phyloP scores from a whole-genome alignment of 2,329 filamentous ascomycete species.

The Pseudogymnoascus sp. region DNA sequence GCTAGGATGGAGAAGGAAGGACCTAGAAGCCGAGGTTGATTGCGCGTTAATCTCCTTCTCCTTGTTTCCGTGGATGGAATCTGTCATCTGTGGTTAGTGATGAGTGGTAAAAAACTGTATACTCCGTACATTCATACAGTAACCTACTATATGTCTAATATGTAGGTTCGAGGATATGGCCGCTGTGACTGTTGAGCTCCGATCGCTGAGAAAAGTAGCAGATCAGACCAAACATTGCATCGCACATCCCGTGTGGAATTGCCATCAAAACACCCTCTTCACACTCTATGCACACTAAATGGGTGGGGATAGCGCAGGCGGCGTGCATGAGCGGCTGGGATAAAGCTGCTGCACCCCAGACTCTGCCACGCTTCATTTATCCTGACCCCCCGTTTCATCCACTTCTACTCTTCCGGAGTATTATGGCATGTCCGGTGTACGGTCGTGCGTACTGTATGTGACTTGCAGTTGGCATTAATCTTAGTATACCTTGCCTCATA shows the following conservation, averaged over 20 bases:
- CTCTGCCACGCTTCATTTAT: slow-evolving; percentile 3
- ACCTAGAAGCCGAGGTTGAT: neutral
- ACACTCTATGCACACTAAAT: neutral
- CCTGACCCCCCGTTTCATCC: neutral
- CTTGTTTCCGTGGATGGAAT: neutral
- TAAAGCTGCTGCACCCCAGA: slow-evolving; percentile 1
- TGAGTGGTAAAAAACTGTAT: neutral
- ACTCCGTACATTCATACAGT: neutral
- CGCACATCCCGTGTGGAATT: neutral
- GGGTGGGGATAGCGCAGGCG: neutral
- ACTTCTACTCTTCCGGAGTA: neutral
- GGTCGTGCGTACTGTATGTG: neutral
- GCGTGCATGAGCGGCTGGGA: neutral
- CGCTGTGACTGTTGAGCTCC: neutral
- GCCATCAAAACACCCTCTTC: neutral
- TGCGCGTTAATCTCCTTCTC: neutral
- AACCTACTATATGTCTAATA: neutral
- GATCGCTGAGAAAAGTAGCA: neutral
- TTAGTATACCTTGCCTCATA: neutral
- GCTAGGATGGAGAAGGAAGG: neutral
- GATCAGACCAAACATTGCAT: neutral
- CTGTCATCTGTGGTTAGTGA: neutral
- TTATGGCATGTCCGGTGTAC: neutral
- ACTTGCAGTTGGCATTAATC: no score
- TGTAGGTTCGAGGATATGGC: neutral